These are phyloP conservation scores for Linum trigynum DNA, from an alignment of 345 rosid genomes.

Conservation along the genomic window DNA sequence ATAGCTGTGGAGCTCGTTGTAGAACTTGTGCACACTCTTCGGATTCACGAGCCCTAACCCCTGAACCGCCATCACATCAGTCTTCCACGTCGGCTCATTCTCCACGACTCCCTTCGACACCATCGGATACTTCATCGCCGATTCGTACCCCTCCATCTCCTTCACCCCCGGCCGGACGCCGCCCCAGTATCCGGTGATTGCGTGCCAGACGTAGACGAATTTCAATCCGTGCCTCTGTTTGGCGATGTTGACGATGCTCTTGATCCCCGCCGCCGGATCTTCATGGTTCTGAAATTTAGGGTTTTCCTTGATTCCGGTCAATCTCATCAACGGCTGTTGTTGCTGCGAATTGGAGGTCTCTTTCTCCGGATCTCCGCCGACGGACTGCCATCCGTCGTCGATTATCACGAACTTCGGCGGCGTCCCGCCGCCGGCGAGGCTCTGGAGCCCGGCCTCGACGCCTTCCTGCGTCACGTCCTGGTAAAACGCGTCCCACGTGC, in stretches of 20 bases:
- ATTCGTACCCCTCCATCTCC: constrained; percentile 58
- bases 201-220: constrained; percentile 92
- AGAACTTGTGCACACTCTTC: constrained; percentile 56
- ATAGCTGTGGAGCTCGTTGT: constrained; percentile 70
- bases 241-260: constrained; percentile 55
- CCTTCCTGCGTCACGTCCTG: constrained; percentile 91
- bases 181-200: constrained; percentile 95
- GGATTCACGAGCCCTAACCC: constrained; percentile 86
- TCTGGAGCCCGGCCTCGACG: constrained; percentile 66
- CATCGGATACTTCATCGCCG: constrained; percentile 61
- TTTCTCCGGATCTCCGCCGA: constrained; percentile 31
- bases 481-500: constrained; percentile 99
- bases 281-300: constrained; percentile 60
- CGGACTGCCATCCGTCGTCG: constrained; percentile 97
- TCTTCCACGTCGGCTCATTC: constrained; percentile 83
- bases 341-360: constrained; percentile 11
- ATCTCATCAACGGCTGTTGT: constrained; percentile 37
- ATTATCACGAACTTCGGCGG: constrained; percentile 86
- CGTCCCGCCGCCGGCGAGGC: constrained; percentile 60
- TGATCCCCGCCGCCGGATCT: constrained; percentile 54
- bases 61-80: constrained; percentile 51
- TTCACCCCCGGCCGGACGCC: constrained; percentile 72
- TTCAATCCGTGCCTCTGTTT: constrained; percentile 62
- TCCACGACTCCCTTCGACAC: constrained; percentile 58
- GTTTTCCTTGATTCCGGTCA: constrained; percentile 77